Percentiles rank a stretch among this genome's conserved stretches.
phyloP scores from a whole-genome alignment of 106 monocot species.

The Phalaenopsis equestris region DNA sequence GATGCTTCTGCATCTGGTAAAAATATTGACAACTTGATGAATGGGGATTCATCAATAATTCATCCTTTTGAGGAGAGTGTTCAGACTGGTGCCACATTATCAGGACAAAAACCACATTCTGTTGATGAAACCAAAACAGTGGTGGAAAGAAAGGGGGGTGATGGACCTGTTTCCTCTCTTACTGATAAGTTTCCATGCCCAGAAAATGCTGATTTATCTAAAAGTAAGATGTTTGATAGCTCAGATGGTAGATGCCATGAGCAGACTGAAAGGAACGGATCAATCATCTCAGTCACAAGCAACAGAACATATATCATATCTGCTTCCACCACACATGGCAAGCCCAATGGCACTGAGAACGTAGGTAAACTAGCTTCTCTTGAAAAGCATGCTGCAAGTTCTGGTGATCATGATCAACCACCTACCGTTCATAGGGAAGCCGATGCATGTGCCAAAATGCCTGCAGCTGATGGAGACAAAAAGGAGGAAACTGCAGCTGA shows the following conservation, averaged over 20 bases:
- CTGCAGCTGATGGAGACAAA: constrained; percentile 19
- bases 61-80: constrained; percentile 7
- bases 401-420: constrained; percentile 2
- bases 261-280: constrained; percentile 20
- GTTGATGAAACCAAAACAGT: constrained; percentile 8
- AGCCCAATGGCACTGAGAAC: constrained; percentile 9
- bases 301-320: constrained; percentile 12
- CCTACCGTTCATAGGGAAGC: constrained; percentile 8
- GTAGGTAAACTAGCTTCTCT: constrained; percentile 6
- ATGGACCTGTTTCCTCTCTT: constrained; percentile 8
- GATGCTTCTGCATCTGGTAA: constrained; percentile 5
- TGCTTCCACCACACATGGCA: constrained; percentile 1
- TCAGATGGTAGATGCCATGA: background rate
- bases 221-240: constrained; percentile 12
- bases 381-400: constrained; percentile 11
- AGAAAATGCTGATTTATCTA: constrained; percentile 15
- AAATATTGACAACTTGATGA: constrained; percentile 15
- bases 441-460: constrained; percentile 12
- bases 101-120: constrained; percentile 4
- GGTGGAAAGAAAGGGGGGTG: constrained; percentile 1
- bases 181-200: constrained; percentile 3
- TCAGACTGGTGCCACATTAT: background rate
- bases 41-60: background rate
- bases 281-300: background rate
- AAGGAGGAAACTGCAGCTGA: constrained; percentile 22